Conservation (phyloP, 495 filamentous ascomycete genomes). For the Aspergillus indologenus region DNA sequence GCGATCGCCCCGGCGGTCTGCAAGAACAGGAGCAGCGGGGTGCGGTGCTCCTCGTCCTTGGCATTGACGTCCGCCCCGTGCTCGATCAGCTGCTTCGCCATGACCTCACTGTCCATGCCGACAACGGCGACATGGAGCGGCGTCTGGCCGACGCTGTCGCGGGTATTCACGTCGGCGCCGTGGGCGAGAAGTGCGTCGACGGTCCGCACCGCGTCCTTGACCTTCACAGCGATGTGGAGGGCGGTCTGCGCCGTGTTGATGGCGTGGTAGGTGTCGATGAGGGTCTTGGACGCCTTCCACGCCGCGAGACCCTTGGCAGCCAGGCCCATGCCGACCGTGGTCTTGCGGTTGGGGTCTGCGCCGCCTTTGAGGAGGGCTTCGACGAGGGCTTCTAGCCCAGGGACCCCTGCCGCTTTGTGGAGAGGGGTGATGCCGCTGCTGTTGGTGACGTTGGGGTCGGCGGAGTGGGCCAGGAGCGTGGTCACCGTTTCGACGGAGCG, state of each 20-base stretch:
- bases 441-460: neutral
- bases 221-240: constrained; percentile 4
- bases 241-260: constrained; percentile 5
- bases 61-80: constrained; percentile 38
- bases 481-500: neutral
- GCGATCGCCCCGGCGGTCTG: neutral
- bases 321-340: neutral
- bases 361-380: constrained; percentile 1
- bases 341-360: constrained; percentile 1
- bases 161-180: constrained; percentile 37
- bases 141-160: constrained; percentile 35
- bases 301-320: neutral
- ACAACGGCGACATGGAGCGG: constrained; percentile 38
- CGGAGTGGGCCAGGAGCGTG: neutral
- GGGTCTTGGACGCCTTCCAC: neutral
- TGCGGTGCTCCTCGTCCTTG: constrained; percentile 21
- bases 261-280: neutral
- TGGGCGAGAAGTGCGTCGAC: constrained; percentile 13
- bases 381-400: neutral
- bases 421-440: constrained; percentile 1
- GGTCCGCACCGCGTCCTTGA: constrained; percentile 1
- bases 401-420: neutral
- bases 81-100: constrained; percentile 29
- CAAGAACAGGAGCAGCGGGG: constrained; percentile 9
- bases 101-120: constrained; percentile 16